Base-by-base conservation (phyloP, 208 protist species). In the Acanthamoeba triangularis region DNA sequence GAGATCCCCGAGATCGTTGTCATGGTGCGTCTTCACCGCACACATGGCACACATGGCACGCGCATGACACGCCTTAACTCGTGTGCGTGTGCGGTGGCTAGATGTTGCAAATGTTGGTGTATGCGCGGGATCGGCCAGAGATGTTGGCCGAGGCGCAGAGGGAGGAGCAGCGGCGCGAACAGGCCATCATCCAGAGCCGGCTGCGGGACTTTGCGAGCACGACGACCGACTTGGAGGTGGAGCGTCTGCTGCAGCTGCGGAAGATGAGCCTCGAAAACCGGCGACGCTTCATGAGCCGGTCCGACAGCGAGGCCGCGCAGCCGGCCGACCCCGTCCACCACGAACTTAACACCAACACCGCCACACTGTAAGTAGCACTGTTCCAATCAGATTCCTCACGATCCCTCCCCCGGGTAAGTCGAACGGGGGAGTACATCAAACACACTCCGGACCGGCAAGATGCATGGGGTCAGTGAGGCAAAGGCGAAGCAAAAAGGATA, bases 1-100 rank as follows among this genome's bases (percentile, higher is more conserved):
- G 95, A 96, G 74, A 72, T 96, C 25, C 95, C 95, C 16, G 92
- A 95, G 30, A 63, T 87, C 16, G 92, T 96, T 47, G 92, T 96
- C 72, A 95, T 96, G 69, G 90, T 96, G 20, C 37, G 54, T 5
- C 59, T 25, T 67, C 61, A 10, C 28, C 61, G 23, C 28, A 10
- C 61, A n/a, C 30, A 18, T 1, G 13, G 11, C 56, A 63, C 56
- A 63, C 56, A 18, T 61, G 4, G 49, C 49, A 11, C 49, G 0
- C 49, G 0, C 49, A 11, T 1, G 49, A 54, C 13, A 54, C 13
- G 49, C 13, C 13, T 6, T 54, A 18, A 20, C 20, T 1, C 28
- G 16, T 54, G 56, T 3, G 20, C 23, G 56, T 18, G 56, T 3
- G 63, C 63, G 6, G n/a, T n/a, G 30, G 37, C 37, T 20, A 72